phyloP scores from a whole-genome alignment of 257 asterid genomes.

The Solanum boliviense region DNA sequence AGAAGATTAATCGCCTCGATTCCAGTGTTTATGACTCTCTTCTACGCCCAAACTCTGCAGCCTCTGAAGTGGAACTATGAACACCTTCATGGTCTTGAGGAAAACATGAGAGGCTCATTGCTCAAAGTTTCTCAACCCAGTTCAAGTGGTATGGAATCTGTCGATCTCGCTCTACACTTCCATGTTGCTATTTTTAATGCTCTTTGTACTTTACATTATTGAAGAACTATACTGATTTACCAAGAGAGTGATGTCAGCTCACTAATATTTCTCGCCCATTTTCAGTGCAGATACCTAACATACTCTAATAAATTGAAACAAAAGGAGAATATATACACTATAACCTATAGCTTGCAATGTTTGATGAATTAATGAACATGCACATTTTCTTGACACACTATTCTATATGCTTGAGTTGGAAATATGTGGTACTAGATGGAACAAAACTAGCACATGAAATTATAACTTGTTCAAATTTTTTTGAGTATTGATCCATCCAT shows the following conservation, averaged over 20 bases:
- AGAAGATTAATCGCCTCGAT: constrained; percentile 31
- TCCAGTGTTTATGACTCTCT: constrained; percentile 18
- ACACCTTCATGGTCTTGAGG: background rate
- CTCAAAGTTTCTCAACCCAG: background rate
- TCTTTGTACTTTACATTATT: background rate
- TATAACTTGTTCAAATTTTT: background rate
- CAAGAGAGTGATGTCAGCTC: background rate
- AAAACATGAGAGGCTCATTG: background rate
- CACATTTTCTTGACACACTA: background rate
- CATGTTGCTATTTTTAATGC: background rate
- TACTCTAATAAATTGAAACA: background rate
- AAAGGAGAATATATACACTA: background rate
- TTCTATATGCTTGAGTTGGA: background rate
- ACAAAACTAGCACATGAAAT: background rate
- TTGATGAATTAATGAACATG: background rate
- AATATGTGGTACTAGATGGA: background rate
- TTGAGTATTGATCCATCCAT: background rate
- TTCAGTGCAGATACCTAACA: background rate
- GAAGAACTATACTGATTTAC: background rate
- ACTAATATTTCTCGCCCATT: background rate
- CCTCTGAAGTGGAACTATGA: background rate
- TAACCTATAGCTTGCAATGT: background rate
- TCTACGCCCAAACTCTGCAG: constrained; percentile 12
- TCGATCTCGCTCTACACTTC: background rate
- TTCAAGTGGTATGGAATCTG: background rate